Conservation (phyloP, 176 grass and related monocot species). For the sorghum (Sorghum bicolor) region DNA sequence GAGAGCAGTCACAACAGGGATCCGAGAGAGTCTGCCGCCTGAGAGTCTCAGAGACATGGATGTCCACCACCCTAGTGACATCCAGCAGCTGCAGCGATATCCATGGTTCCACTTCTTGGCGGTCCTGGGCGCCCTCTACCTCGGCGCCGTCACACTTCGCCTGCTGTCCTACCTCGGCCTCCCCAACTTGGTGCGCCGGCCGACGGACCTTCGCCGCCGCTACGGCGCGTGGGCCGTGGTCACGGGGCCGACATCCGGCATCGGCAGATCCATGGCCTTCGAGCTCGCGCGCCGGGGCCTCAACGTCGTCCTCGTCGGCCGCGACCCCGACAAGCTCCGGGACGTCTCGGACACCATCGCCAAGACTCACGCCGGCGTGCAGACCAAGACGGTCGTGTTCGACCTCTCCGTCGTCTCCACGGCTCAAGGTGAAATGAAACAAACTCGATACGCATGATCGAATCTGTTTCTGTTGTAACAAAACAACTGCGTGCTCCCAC, state of each 20-base stretch:
- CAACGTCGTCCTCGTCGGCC: constrained; percentile 50
- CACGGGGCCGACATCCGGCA: constrained; percentile 49
- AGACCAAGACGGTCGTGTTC: constrained; percentile 26
- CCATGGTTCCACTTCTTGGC: not conserved
- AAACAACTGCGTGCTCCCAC: not conserved
- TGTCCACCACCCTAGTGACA: no score
- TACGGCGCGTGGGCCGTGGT: constrained; percentile 54
- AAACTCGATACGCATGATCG: not conserved
- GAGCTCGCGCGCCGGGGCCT: constrained; percentile 44
- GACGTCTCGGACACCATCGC: constrained; percentile 20
- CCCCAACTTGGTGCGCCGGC: not conserved
- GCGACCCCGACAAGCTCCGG: constrained; percentile 37
- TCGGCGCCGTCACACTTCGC: not conserved
- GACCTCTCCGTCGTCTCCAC: constrained; percentile 30
- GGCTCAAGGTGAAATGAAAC: not conserved
- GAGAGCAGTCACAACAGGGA: no score
- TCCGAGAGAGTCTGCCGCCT: no score
- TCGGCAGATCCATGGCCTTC: constrained; percentile 43
- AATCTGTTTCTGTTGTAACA: not conserved
- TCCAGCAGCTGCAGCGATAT: no score
- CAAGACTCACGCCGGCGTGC: not conserved
- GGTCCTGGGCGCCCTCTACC: constrained; percentile 1
- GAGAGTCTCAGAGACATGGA: no score
- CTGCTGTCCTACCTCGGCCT: not conserved
- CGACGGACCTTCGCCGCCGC: constrained; percentile 11